Conservation (phyloP, 129 eudicot genomes). For the Artemisia annua region DNA sequence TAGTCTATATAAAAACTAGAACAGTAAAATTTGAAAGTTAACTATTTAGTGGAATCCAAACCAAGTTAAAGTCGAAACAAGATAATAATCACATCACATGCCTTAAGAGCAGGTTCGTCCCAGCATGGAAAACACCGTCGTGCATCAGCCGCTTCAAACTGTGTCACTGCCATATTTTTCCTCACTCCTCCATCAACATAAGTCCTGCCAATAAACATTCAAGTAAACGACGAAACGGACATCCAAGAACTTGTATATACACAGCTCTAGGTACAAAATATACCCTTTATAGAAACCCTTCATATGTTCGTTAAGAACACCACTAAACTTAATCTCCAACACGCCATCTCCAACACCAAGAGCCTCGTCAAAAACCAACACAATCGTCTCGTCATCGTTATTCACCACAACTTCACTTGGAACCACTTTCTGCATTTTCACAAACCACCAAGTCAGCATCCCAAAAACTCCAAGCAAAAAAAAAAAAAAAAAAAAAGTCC, state of each 20-base stretch:
- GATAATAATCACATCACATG: slow-evolving; percentile 1
- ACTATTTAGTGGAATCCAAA: neutral
- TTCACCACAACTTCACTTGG: slow-evolving; percentile 44
- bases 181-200: slow-evolving; percentile 50
- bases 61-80: neutral
- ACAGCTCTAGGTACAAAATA: neutral
- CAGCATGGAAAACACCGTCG: slow-evolving; percentile 60
- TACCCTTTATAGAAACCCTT: slow-evolving; percentile 52
- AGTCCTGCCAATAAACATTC: slow-evolving; percentile 27
- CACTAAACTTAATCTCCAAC: slow-evolving; percentile 35
- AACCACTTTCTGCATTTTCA: slow-evolving; percentile 32
- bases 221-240: neutral
- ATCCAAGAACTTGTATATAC: neutral
- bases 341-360: slow-evolving; percentile 36
- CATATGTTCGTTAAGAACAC: slow-evolving; percentile 39
- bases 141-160: slow-evolving; percentile 58
- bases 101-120: slow-evolving; percentile 68
- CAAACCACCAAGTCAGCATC: slow-evolving; percentile 30
- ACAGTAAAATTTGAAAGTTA: neutral
- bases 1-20: too few relatives aligned
- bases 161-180: slow-evolving; percentile 59
- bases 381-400: slow-evolving; percentile 34
- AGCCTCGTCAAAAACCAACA: slow-evolving; percentile 38
- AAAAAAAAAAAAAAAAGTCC: too few relatives aligned
- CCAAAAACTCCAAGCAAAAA: too few relatives aligned